phyloP scores from a whole-genome alignment of 768 basidiomycete species.

The Tephrocybe rancida region DNA sequence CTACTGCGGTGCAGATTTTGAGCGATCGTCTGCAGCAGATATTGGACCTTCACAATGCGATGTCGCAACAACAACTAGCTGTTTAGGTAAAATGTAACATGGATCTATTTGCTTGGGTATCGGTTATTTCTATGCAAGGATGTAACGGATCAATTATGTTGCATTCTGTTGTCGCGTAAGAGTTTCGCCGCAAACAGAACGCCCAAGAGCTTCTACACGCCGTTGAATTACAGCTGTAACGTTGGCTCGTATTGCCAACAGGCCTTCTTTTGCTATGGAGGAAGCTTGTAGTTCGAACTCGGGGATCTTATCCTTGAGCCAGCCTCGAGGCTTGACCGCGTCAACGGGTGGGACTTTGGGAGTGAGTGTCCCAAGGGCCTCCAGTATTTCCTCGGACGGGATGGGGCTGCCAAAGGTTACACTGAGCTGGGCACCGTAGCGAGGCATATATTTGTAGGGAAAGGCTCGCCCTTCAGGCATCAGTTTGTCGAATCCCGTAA shows the following conservation, averaged over 20 bases:
- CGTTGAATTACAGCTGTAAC: constrained; percentile 57
- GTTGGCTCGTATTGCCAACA: constrained; percentile 46
- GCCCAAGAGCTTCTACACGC: constrained; percentile 55
- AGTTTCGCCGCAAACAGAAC: constrained; percentile 45
- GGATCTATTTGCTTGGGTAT: constrained; percentile 1
- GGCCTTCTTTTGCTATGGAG: constrained; percentile 22
- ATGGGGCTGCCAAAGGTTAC: constrained; percentile 84
- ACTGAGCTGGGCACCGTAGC: constrained; percentile 60
- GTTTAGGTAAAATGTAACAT: not conserved
- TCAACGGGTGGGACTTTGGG: constrained; percentile 1
- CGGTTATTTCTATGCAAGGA: not conserved
- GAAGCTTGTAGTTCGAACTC: not conserved
- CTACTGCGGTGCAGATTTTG: constrained; percentile 9
- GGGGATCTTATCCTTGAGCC: constrained; percentile 21
- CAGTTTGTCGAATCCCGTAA: constrained; percentile 81
- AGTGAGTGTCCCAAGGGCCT: constrained; percentile 13
- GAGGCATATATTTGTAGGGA: constrained; percentile 74
- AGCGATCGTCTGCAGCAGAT: constrained; percentile 18
- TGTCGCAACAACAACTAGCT: not conserved
- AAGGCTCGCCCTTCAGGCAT: constrained; percentile 87
- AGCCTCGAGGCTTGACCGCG: constrained; percentile 19
- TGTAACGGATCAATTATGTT: not conserved
- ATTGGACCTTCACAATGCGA: constrained; percentile 18
- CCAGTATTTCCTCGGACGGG: constrained; percentile 37
- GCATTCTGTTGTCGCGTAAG: constrained; percentile 15